Base-by-base conservation (phyloP, 2,329 filamentous ascomycete species). In the Talaromyces sp. region DNA sequence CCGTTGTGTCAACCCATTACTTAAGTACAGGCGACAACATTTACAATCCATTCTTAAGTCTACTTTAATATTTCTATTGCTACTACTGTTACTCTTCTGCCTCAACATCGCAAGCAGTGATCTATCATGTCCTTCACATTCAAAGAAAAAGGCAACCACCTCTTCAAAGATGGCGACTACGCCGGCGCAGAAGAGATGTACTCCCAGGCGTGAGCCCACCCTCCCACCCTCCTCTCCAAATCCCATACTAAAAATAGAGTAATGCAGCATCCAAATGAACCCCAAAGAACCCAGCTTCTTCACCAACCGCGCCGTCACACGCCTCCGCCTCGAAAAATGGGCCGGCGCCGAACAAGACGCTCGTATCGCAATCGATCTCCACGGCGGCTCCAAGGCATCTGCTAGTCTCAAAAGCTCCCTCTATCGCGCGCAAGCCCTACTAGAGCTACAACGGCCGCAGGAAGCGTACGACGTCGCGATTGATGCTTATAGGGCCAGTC, bases 241-340 rank as follows among this genome's bases (percentile, higher is more conserved):
- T 3, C 11, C 2, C 2, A 13, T 15, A 22, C 45, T 29, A 47
- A 62, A 15, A 19, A 19, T 40, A 34, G 47, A n/a, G 31, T 11
- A 34, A 43, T n/a, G n/a, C 70, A 92, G 89, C 47, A 93, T 97
- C 71, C 87, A 91, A 71, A 87, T 88, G 74, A 91, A 96, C 77
- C 85, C 91, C 3, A 85, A 82, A 64, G 95, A 96, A 74, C 87
- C 90, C 1, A 83, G 90, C 34, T 85, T 97, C 60, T 97, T 93
- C 79, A 94, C 92, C 45, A 98, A 97, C 79, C 91, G 93, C 63
- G 91, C 93, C 61, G 90, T 97, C 79, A 88, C 90, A 3, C 87
- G 93, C 47, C 83, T 95, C 66, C 91, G 90, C 78, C 85, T 96
- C 25, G 80, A 84, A 67, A 83, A 87, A 71, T 96, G 89, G 86